Conservation (phyloP, 2,329 filamentous ascomycete genomes). For the Nannizzia gypsea region DNA sequence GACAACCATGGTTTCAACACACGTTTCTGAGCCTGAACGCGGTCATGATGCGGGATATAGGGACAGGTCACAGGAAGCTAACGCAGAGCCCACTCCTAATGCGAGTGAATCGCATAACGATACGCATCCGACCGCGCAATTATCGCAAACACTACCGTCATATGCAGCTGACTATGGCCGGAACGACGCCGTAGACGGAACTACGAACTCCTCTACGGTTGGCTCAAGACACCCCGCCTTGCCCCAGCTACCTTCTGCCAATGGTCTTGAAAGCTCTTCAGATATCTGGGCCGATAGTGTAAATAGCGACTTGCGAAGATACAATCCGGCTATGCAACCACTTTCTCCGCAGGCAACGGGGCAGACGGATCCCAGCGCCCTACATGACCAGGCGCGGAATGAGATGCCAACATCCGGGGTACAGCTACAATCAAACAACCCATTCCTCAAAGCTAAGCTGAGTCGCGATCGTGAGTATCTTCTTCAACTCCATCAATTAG, state of each 20-base stretch:
- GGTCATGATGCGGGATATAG: background rate
- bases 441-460: slow-evolving; percentile 25
- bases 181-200: background rate
- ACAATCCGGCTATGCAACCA: background rate
- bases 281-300: background rate
- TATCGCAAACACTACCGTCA: background rate
- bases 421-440: slow-evolving; percentile 30
- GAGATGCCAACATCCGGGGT: background rate
- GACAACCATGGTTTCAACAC: slow-evolving; percentile 1
- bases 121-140: background rate
- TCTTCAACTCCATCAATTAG: background rate
- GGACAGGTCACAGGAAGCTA: background rate
- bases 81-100: background rate
- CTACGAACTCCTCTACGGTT: background rate
- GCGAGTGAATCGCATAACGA: background rate
- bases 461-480: slow-evolving; percentile 1
- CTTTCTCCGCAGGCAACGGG: background rate
- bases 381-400: background rate
- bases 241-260: background rate
- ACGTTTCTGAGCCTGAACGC: background rate
- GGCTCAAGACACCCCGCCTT: background rate
- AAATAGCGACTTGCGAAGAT: background rate
- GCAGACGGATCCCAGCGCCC: background rate
- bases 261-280: background rate
- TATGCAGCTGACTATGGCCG: background rate